Percentiles rank a stretch among this genome's conserved stretches.
Evolutionary conservation across 179 eudicot species (phyloP).

Genomic region (Beta corolliflora): DNA sequence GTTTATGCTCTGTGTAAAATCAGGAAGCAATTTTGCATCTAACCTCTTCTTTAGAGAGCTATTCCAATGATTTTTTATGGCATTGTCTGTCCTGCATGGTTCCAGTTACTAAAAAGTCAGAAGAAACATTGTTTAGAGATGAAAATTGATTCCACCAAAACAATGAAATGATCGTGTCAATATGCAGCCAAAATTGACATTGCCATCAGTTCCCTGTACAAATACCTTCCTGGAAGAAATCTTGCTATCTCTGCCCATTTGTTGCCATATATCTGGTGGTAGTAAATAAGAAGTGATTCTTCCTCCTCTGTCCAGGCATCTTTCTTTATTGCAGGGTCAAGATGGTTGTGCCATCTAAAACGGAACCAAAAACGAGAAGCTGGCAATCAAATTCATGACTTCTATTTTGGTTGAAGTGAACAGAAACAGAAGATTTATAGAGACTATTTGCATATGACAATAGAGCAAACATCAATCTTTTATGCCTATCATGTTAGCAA

Average conservation of each 20-base stretch:
- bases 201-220: not conserved
- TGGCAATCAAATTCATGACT: not conserved
- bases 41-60: constrained; percentile 68
- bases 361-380: constrained; percentile 2
- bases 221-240: constrained; percentile 91
- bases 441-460: not conserved
- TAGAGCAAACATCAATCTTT: not conserved
- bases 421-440: not conserved
- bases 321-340: constrained; percentile 81
- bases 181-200: not conserved
- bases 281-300: constrained; percentile 66
- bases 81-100: constrained; percentile 76
- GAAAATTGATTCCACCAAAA: not conserved
- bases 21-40: constrained; percentile 36
- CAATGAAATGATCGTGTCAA: not conserved
- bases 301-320: constrained; percentile 91
- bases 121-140: too few relatives aligned
- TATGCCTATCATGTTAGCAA: not conserved
- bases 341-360: constrained; percentile 93
- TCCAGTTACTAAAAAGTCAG: not conserved
- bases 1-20: constrained; percentile 20
- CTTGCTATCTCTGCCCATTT: constrained; percentile 96
- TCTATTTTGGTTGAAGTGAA: not conserved
- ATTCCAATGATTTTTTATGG: constrained; percentile 95
- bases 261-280: constrained; percentile 75